Evolutionary conservation across 1,284 basidiomycete genomes (phyloP), one percentile per base, ranked within the genome.

Genomic region (Malassezia yamatoensis): DNA sequence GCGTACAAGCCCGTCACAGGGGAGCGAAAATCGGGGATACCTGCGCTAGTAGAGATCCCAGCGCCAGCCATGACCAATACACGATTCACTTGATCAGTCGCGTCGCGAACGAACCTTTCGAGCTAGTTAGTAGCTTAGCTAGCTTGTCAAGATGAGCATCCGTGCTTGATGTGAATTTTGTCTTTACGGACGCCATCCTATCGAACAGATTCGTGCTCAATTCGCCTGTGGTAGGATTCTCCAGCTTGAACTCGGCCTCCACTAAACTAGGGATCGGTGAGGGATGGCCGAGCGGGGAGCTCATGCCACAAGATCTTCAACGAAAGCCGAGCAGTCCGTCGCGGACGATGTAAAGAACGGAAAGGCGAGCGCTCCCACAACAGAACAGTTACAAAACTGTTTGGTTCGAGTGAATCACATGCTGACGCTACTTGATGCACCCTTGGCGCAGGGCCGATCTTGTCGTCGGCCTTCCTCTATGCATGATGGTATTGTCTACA

Each of bases 1-100:
- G 76, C 76, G 63, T 81, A 82, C 15, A 82, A 70, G 0, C 80
- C 80, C 0, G 80, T 81, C 0, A 75, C 76, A 2, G 80, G 79
- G 0, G 77, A 77, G 21, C 77, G 72, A 46, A 78, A 77, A 60
- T 78, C 76, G 1, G 76, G 76, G 51, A 75, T 68, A 12, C 78
- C 79, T 0, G 80, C 79, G 0, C 77, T 77, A 1, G 79, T 80
- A 6, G 77, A 78, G 52, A 80, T 79, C 5, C 79, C 79, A 0
- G 79, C 79, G 10, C 80, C 78, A 10, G 78, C 75, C 37, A 81
- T 75, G 24, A 81, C 65, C 46, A 80, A 71, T 15, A 81, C 71
- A 41, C 55, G 55, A 7, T 16, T 21, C 15, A 37, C 50, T 57
- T 33, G 13, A 32, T 53, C 12, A 46, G 44, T 41, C 9, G 13